These are phyloP conservation scores for Hymenoscyphus fructigenus DNA, from an alignment of 2,329 filamentous ascomycete genomes.

Conservation along the genomic window DNA sequence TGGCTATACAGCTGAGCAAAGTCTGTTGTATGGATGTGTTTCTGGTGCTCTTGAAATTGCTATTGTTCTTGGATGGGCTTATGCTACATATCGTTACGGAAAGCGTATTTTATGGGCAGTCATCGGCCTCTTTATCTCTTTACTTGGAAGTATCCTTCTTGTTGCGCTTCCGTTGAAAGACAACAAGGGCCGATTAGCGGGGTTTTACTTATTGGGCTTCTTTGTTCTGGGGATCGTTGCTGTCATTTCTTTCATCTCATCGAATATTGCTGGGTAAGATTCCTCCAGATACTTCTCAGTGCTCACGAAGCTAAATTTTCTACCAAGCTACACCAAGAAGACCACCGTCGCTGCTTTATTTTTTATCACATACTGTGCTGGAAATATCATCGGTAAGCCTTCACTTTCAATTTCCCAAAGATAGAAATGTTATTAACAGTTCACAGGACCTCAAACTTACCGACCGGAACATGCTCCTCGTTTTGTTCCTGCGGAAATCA, in stretches of 20 bases:
- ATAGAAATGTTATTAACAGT: not conserved
- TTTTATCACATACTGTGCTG: slow-evolving; percentile 50
- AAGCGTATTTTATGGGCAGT: slow-evolving; percentile 36
- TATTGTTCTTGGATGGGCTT: slow-evolving; percentile 28
- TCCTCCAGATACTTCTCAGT: not conserved
- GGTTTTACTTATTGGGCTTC: slow-evolving; percentile 50
- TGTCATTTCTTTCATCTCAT: slow-evolving; percentile 39
- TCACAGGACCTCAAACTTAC: slow-evolving; percentile 36
- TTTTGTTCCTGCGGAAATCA: slow-evolving; percentile 39
- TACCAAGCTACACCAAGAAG: slow-evolving; percentile 45
- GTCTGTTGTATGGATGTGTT: slow-evolving; percentile 33
- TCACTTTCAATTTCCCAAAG: not conserved
- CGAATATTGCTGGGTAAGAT: slow-evolving; percentile 43
- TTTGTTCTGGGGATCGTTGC: slow-evolving; percentile 50
- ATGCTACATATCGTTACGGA: slow-evolving; percentile 31
- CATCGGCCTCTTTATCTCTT: slow-evolving; percentile 38
- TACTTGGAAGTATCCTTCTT: slow-evolving; percentile 38
- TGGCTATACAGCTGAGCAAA: slow-evolving; percentile 36
- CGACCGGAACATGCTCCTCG: slow-evolving; percentile 48
- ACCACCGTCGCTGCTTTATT: slow-evolving; percentile 47
- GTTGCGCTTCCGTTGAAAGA: slow-evolving; percentile 39
- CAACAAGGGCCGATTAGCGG: slow-evolving; percentile 39
- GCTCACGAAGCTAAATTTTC: not conserved
- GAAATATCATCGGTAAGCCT: slow-evolving; percentile 47
- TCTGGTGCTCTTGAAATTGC: slow-evolving; percentile 35